Evolutionary conservation across 208 protist genomes (phyloP), one percentile per base, ranked within the genome.

Genomic region (Porcisia hertigi): DNA sequence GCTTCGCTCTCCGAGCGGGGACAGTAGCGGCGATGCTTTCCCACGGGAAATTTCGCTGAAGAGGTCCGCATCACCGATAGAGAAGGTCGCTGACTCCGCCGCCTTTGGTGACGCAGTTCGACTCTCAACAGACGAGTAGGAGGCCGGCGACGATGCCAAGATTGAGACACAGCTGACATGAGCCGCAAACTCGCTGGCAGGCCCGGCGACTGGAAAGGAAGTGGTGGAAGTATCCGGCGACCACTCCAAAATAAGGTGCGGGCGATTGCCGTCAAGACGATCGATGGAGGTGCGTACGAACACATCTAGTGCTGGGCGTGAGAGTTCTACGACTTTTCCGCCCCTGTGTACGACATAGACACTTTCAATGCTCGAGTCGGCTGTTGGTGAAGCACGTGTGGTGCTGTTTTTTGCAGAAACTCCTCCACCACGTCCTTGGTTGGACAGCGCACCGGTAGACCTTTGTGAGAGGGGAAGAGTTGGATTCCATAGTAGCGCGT

Each of bases 261-360:
- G 90, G 8, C 92, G 86, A 18, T 58, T 69, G 3, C 86, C 90
- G 72, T 96, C 92, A 43, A 85, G 82, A 41, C 82, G 83, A 45
- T 85, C 69, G 6, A 67, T 75, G 2, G 83, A 82, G 20, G 76
- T 74, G n/a, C 69, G 70, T 55, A 94, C 71, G 65, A 91, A 92
- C 16, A 85, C 79, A 62, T 96, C 87, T 47, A 96, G 71, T 18
- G 76, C 86, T 2, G 39, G 66, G 20, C 92, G 84, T 25, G 70
- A 77, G 16, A 96, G 77, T n/a, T 82, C 52, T n/a, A 93, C 90
- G 14, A 92, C 85, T n/a, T 81, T 83, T 0, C 92, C 92, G 1
- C 80, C 78, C 74, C 79, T 88, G 63, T 94, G 88, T 16, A 93
- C 73, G 23, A 96, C 80, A 71, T 88, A 92, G 11, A 96, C 82